Percentiles rank a stretch among this genome's conserved stretches.
Conservation (phyloP, 2,329 filamentous ascomycete genomes). For the Cladosporium sp. region DNA sequence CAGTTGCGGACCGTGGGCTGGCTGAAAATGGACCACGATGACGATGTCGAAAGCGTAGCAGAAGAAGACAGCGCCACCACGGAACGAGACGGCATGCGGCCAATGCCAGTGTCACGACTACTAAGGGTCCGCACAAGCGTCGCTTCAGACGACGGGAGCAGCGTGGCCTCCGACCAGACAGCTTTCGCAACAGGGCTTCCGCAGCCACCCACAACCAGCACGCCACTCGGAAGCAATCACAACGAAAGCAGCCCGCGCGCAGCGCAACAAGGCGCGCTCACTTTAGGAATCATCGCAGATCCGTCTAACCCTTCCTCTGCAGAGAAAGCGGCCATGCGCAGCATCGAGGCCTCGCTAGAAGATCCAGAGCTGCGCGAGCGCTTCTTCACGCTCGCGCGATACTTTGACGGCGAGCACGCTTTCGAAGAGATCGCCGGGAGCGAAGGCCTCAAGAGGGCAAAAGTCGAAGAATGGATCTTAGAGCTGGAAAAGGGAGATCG, state of each 20-base stretch:
- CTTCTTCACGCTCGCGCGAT: slow-evolving; percentile 75
- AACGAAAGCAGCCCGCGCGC: background rate
- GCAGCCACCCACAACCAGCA: background rate
- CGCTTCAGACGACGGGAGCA: slow-evolving; percentile 13
- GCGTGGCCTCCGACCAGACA: slow-evolving; percentile 15
- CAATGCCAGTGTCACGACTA: slow-evolving; percentile 10
- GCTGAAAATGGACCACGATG: slow-evolving; percentile 47
- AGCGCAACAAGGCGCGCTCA: background rate
- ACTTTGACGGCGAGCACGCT: slow-evolving; percentile 83
- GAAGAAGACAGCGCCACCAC: background rate
- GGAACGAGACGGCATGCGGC: background rate
- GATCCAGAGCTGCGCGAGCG: slow-evolving; percentile 61
- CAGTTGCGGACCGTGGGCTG: slow-evolving; percentile 91
- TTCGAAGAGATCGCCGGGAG: slow-evolving; percentile 71
- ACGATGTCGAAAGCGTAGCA: background rate
- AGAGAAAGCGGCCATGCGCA: slow-evolving; percentile 18
- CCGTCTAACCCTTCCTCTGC: slow-evolving; percentile 26
- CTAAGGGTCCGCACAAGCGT: slow-evolving; percentile 4
- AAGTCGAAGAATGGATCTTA: slow-evolving; percentile 51
- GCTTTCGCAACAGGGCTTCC: slow-evolving; percentile 10
- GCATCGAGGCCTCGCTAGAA: slow-evolving; percentile 16
- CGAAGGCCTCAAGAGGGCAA: slow-evolving; percentile 68
- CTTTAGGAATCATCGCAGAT: slow-evolving; percentile 24
- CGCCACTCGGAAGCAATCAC: background rate
- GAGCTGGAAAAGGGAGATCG: slow-evolving; percentile 72